These are phyloP conservation scores for Sparassis latifolia DNA, from an alignment of 1,284 basidiomycete species.

Conservation along the genomic window DNA sequence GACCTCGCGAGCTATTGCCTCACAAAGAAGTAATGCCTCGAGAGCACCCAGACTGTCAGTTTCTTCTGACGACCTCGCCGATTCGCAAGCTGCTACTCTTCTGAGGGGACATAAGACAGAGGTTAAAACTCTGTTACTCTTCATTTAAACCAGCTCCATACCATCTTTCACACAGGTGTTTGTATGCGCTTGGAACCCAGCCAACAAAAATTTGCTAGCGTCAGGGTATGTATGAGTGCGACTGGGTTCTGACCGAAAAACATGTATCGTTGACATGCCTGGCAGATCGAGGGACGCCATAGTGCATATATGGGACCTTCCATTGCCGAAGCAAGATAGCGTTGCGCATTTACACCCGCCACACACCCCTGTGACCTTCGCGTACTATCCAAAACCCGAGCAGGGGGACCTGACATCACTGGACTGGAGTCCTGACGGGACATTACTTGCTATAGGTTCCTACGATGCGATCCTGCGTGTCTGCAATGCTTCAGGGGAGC, in stretches of 20 bases:
- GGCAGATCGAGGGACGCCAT: slow-evolving; percentile 69
- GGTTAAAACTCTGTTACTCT: slow-evolving; percentile 28
- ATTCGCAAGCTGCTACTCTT: slow-evolving; percentile 30
- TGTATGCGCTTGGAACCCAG: slow-evolving; percentile 75
- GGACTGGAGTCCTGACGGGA: slow-evolving; percentile 68
- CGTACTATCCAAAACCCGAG: slow-evolving; percentile 40
- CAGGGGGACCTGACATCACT: slow-evolving; percentile 63
- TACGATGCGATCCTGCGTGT: slow-evolving; percentile 68
- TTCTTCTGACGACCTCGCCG: slow-evolving; percentile 3
- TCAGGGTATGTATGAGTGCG: slow-evolving; percentile 51
- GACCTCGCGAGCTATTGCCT: slow-evolving; percentile 1
- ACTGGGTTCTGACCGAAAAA: not conserved
- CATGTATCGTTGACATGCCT: not conserved
- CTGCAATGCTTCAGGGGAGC: slow-evolving; percentile 46
- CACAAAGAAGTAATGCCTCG: slow-evolving; percentile 1
- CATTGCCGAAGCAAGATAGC: slow-evolving; percentile 26
- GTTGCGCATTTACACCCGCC: not conserved
- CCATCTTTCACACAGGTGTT: slow-evolving; percentile 52
- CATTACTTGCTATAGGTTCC: slow-evolving; percentile 68
- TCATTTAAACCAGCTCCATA: not conserved
- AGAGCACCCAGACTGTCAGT: not conserved
- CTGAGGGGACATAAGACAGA: slow-evolving; percentile 59
- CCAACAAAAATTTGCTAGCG: slow-evolving; percentile 52
- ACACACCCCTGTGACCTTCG: slow-evolving; percentile 37
- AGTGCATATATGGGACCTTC: slow-evolving; percentile 71